A percentile compares a stretch with the other conserved stretches of the same genome.
Conservation (phyloP, 2,329 filamentous ascomycete species). For the Monosporascus sp. region DNA sequence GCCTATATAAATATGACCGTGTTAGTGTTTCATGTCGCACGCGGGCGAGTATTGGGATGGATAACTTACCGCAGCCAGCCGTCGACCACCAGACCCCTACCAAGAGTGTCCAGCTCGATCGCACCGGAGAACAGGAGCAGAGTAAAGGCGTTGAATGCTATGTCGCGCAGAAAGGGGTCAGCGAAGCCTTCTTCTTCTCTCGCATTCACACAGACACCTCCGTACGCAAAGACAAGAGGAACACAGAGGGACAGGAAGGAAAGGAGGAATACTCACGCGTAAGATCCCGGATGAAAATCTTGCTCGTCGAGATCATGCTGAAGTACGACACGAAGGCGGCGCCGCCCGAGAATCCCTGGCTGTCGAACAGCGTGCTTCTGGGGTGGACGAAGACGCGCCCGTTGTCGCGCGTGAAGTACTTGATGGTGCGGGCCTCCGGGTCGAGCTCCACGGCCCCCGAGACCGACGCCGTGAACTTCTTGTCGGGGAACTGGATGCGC, state of each 20-base stretch:
- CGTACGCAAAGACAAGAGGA: neutral
- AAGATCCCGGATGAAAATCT: slow-evolving; percentile 85
- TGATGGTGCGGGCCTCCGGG: slow-evolving; percentile 85
- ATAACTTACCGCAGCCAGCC: slow-evolving; percentile 64
- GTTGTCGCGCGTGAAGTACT: slow-evolving; percentile 83
- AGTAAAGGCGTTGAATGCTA: slow-evolving; percentile 83
- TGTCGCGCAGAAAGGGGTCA: slow-evolving; percentile 2
- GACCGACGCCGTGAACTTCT: slow-evolving; percentile 85
- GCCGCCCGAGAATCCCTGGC: slow-evolving; percentile 69
- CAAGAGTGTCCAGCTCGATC: slow-evolving; percentile 81
- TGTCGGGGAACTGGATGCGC: slow-evolving; percentile 88
- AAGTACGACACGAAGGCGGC: slow-evolving; percentile 85
- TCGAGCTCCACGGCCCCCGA: slow-evolving; percentile 90
- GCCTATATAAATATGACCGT: slow-evolving; percentile 27
- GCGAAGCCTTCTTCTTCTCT: neutral
- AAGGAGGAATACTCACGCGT: slow-evolving; percentile 60
- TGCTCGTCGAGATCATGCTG: slow-evolving; percentile 83
- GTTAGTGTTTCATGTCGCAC: neutral
- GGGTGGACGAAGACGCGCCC: slow-evolving; percentile 92
- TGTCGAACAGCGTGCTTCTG: slow-evolving; percentile 77
- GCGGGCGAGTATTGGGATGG: neutral
- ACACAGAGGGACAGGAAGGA: neutral
- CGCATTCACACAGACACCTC: neutral
- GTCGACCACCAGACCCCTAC: slow-evolving; percentile 82
- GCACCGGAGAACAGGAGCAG: slow-evolving; percentile 82